A percentile compares a stretch with the other conserved stretches of the same genome.
These are phyloP conservation scores for Leccinellum luteum DNA, from an alignment of 768 basidiomycete species.

Conservation along the genomic window DNA sequence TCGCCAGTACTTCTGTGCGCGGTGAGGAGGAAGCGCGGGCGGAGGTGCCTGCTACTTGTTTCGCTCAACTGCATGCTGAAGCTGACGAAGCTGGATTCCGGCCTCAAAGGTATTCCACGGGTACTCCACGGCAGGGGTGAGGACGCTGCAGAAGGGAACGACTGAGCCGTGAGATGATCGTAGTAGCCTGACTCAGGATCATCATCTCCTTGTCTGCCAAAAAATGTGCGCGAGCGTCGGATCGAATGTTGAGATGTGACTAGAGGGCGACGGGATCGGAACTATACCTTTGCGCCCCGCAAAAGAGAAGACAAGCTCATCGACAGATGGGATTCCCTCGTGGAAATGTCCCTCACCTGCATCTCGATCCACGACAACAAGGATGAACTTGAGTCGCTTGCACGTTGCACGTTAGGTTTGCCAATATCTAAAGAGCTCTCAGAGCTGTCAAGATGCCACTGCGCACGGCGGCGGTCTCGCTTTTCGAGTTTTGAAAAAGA, in stretches of 20 bases:
- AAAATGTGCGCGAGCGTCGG: too few species aligned
- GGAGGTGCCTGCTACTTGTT: too few species aligned
- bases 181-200: constrained; percentile 25
- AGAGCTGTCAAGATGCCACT: constrained; percentile 45
- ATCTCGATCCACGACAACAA: constrained; percentile 12
- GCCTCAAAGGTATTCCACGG: too few species aligned
- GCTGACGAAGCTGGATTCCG: too few species aligned
- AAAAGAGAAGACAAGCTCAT: constrained; percentile 33
- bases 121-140: too few species aligned
- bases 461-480: constrained; percentile 49
- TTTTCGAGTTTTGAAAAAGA: constrained; percentile 65
- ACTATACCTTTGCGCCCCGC: constrained; percentile 10
- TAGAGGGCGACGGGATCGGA: background rate
- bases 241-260: background rate
- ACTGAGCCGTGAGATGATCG: constrained; percentile 36
- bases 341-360: constrained; percentile 54
- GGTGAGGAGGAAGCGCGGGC: too few species aligned
- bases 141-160: constrained; percentile 27
- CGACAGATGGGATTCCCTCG: too few species aligned
- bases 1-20: too few species aligned
- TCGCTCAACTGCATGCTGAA: too few species aligned
- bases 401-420: constrained; percentile 66
- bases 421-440: constrained; percentile 63
- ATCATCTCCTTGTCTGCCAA: constrained; percentile 5
- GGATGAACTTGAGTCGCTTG: constrained; percentile 44